Evolutionary conservation across 2,329 filamentous ascomycete species (phyloP), one percentile per base, ranked within the genome.

Genomic region (Triangularia setosa): DNA sequence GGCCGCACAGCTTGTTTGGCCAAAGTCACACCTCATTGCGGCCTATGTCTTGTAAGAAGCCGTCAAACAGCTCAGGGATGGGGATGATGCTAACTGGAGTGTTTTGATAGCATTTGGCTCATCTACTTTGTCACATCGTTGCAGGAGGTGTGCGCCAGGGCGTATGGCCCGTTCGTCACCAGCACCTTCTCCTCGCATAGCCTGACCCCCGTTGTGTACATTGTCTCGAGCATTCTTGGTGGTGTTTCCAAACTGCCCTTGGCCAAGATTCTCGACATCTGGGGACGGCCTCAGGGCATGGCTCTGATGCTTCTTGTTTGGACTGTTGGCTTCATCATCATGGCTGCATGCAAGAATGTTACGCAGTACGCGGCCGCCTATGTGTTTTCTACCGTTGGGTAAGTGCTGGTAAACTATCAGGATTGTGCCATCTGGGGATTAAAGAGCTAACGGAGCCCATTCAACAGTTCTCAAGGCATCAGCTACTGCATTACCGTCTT

Each of bases 251-350:
- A 88, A 73, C 81, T 90, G 14, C 85, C 87, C 1, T 81, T 88
- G 69, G 87, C 88, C 62, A 90, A 90, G 74, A 78, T 89, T 24
- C 79, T 90, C 58, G 86, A 91, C 74, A 80, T 88, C 33, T 90
- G 86, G 79, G 88, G 87, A 62, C 84, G 88, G 53, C 83, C 87
- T 14, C 83, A 89, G 72, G 88, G 86, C 16, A 84, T 88, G 70
- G 75, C 81, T 23, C 65, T 88, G 27, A 84, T 84, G 70, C 76
- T 87, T 1, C 61, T 78, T n/a, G 75, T 84, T 60, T 83, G 82
- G 71, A 77, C 82, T 7, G 44, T 83, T 60, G 81, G 80, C n/a
- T 80, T 90, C 63, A 80, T 89, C 67, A 83, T 92, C 76, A 90
- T 90, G 79, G 90, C 90, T 12, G 80, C 80, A 0, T 90, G 84